phyloP scores from a whole-genome alignment of 306 rosid species.

The Cucurbita maxima region DNA sequence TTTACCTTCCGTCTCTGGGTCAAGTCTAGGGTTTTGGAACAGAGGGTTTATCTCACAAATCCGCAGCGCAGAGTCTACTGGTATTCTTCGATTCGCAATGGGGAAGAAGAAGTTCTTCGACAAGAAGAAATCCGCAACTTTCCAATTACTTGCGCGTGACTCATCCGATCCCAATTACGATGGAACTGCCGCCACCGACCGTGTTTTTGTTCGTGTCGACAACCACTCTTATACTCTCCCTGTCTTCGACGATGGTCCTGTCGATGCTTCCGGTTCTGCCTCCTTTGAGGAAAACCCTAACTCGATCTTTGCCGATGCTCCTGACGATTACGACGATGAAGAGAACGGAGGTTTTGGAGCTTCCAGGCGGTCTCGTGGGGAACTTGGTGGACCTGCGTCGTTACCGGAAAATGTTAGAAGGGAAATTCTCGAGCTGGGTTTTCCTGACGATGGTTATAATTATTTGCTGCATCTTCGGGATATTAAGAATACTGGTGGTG shows the following conservation, averaged over 20 bases:
- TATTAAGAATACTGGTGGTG: slow-evolving; percentile 69
- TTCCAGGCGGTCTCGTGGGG: neutral
- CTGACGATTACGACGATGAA: slow-evolving; percentile 24
- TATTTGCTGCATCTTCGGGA: slow-evolving; percentile 67
- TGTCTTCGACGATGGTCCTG: slow-evolving; percentile 10
- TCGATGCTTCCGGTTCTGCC: slow-evolving; percentile 5
- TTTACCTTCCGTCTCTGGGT: neutral
- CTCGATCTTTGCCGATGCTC: slow-evolving; percentile 47
- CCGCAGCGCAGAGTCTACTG: neutral
- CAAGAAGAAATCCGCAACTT: slow-evolving; percentile 59
- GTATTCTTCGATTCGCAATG: slow-evolving; percentile 5
- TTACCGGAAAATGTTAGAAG: slow-evolving; percentile 48
- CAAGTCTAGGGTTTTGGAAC: neutral
- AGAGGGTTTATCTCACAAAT: neutral
- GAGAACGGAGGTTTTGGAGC: slow-evolving; percentile 3
- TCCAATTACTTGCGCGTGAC: slow-evolving; percentile 64
- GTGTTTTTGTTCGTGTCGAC: slow-evolving; percentile 69
- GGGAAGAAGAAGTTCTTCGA: slow-evolving; percentile 63
- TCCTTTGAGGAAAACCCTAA: slow-evolving; percentile 6
- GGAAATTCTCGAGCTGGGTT: slow-evolving; percentile 74
- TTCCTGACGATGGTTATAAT: slow-evolving; percentile 87
- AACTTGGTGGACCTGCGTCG: neutral
- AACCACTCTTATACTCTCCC: slow-evolving; percentile 29
- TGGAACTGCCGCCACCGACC: slow-evolving; percentile 41
- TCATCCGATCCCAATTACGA: slow-evolving; percentile 55